Evolutionary conservation across 495 filamentous ascomycete genomes (phyloP).

Genomic region (Penicillium manginii): DNA sequence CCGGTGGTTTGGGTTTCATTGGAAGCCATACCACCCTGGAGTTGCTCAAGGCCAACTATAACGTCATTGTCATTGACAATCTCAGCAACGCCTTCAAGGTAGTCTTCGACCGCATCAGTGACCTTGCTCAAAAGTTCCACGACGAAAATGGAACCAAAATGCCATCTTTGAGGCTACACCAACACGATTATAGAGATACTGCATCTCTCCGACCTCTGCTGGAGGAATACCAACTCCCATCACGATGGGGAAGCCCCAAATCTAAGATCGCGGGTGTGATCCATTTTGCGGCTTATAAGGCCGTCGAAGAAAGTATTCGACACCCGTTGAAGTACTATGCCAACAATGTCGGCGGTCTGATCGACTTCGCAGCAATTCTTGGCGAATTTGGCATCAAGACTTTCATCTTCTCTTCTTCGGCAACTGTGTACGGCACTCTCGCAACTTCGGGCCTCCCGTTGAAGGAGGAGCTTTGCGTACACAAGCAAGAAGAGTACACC

Average conservation of each 20-base stretch:
- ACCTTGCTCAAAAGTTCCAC: constrained; percentile 55
- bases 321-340: constrained; percentile 64
- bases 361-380: constrained; percentile 59
- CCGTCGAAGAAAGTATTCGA: constrained; percentile 56
- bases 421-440: constrained; percentile 64
- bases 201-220: constrained; percentile 44
- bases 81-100: constrained; percentile 61
- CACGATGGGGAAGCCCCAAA: constrained; percentile 42
- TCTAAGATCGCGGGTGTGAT: constrained; percentile 64
- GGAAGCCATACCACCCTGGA: constrained; percentile 67
- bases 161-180: constrained; percentile 58
- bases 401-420: constrained; percentile 69
- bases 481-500: constrained; percentile 47
- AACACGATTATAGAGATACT: constrained; percentile 61
- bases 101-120: constrained; percentile 57
- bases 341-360: constrained; percentile 68
- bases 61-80: constrained; percentile 68
- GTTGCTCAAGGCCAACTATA: constrained; percentile 62
- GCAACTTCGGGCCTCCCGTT: constrained; percentile 57
- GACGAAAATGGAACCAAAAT: constrained; percentile 43
- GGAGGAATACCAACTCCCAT: constrained; percentile 39
- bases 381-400: constrained; percentile 63
- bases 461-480: constrained; percentile 62
- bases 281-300: constrained; percentile 67
- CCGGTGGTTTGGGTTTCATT: constrained; percentile 69